Conservation (phyloP, 1,284 basidiomycete genomes). For the Cryptococcus sp. region DNA sequence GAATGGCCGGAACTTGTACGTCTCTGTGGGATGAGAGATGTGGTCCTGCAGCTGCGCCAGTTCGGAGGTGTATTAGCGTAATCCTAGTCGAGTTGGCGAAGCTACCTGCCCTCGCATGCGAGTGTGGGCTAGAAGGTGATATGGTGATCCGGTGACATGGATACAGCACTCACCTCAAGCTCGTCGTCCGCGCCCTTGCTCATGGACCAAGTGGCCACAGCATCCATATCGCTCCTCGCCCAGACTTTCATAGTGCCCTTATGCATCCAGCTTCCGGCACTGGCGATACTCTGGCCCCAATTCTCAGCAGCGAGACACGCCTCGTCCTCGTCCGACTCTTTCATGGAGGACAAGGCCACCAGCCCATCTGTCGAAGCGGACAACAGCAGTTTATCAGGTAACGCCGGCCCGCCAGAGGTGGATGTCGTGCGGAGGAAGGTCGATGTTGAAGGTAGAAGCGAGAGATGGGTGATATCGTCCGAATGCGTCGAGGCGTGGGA, state of each 20-base stretch:
- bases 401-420: constrained; percentile 7
- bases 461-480: constrained; percentile 57
- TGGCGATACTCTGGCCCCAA: constrained; percentile 51
- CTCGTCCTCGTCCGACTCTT: constrained; percentile 57
- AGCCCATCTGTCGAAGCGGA: constrained; percentile 57
- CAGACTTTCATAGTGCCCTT: constrained; percentile 48
- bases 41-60: constrained; percentile 33
- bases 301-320: constrained; percentile 53
- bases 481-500: constrained; percentile 57
- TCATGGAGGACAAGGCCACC: constrained; percentile 52
- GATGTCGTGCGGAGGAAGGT: constrained; percentile 26
- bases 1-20: constrained; percentile 43
- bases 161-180: constrained; percentile 36
- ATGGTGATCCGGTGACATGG: background rate
- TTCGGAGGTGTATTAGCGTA: background rate
- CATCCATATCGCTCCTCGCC: constrained; percentile 54
- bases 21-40: constrained; percentile 27
- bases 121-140: background rate
- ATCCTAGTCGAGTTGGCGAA: too few relatives aligned
- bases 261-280: constrained; percentile 31
- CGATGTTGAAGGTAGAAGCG: constrained; percentile 51
- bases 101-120: too few relatives aligned
- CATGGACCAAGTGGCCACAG: constrained; percentile 45
- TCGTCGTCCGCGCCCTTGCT: constrained; percentile 38
- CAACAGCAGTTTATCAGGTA: constrained; percentile 52